Evolutionary conservation across 2,329 filamentous ascomycete species (phyloP).

Genomic region (Cercospora berteroae): DNA sequence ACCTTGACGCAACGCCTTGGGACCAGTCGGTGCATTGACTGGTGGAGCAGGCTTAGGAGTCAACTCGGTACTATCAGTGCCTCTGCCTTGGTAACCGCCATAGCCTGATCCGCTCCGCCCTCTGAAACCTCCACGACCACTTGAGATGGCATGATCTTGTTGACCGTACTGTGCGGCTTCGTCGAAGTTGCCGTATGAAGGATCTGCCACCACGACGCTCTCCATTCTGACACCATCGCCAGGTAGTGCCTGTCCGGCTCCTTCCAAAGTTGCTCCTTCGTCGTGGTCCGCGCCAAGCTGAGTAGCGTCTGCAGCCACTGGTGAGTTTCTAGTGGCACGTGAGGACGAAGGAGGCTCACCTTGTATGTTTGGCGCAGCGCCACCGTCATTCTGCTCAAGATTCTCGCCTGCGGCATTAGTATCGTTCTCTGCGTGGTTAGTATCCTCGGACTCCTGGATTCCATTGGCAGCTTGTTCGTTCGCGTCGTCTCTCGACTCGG

Average conservation of each 20-base stretch:
- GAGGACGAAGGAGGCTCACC: constrained; percentile 14
- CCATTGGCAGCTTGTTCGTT: constrained; percentile 25
- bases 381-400: constrained; percentile 19
- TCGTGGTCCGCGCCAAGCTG: constrained; percentile 1
- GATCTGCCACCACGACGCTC: constrained; percentile 15
- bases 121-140: constrained; percentile 50
- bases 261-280: background rate
- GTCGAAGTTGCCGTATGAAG: constrained; percentile 33
- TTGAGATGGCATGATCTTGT: constrained; percentile 33
- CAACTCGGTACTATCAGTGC: constrained; percentile 29
- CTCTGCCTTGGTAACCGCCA: constrained; percentile 28
- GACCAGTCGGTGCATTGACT: constrained; percentile 74
- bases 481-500: constrained; percentile 16
- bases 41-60: constrained; percentile 36
- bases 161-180: constrained; percentile 23
- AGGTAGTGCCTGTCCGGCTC: background rate
- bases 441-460: constrained; percentile 36
- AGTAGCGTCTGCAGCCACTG: background rate
- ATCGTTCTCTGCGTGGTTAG: constrained; percentile 35
- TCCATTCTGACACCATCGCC: constrained; percentile 7
- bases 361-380: constrained; percentile 11
- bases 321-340: background rate
- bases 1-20: constrained; percentile 90
- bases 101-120: constrained; percentile 42
- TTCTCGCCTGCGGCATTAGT: constrained; percentile 31